Evolutionary conservation across 352 stramenopile genomes (phyloP).

Genomic region (Phytophthora lateralis): DNA sequence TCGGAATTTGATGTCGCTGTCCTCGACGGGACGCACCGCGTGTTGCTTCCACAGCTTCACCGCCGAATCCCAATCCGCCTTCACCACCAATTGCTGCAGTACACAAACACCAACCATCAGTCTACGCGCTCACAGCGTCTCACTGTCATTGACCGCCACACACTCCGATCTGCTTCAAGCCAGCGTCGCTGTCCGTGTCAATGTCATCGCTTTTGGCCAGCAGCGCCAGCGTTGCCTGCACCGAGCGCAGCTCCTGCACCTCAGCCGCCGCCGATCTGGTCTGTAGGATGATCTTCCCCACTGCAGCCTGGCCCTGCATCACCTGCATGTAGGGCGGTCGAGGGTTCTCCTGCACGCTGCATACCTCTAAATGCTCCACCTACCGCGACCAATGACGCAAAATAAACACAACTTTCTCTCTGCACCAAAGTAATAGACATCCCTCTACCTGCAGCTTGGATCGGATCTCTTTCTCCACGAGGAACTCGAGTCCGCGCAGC

Average conservation of each 20-base stretch:
- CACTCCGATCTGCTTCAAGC: constrained; percentile 69
- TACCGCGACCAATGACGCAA: constrained; percentile 24
- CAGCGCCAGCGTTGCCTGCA: constrained; percentile 66
- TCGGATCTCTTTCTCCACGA: constrained; percentile 73
- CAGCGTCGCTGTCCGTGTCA: constrained; percentile 49
- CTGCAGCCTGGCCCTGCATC: constrained; percentile 73
- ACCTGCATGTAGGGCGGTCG: constrained; percentile 62
- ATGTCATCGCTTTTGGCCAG: constrained; percentile 63
- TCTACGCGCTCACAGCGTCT: neutral
- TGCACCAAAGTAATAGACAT: neutral
- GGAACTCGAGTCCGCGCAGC: constrained; percentile 74
- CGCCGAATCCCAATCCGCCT: constrained; percentile 57
- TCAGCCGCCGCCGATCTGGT: constrained; percentile 55
- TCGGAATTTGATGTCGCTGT: constrained; percentile 56
- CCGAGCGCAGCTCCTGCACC: constrained; percentile 58
- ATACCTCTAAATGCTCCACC: constrained; percentile 67
- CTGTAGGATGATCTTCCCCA: constrained; percentile 66
- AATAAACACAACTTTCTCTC: neutral
- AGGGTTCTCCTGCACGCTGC: constrained; percentile 67
- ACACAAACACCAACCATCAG: constrained; percentile 6
- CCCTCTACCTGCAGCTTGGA: constrained; percentile 58
- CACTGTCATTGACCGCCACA: constrained; percentile 15
- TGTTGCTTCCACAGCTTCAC: constrained; percentile 69
- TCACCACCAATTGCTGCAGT: constrained; percentile 50
- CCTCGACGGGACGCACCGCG: constrained; percentile 20